Evolutionary conservation across 2,329 filamentous ascomycete species (phyloP).

Genomic region (Lasiodiplodia theobromae): DNA sequence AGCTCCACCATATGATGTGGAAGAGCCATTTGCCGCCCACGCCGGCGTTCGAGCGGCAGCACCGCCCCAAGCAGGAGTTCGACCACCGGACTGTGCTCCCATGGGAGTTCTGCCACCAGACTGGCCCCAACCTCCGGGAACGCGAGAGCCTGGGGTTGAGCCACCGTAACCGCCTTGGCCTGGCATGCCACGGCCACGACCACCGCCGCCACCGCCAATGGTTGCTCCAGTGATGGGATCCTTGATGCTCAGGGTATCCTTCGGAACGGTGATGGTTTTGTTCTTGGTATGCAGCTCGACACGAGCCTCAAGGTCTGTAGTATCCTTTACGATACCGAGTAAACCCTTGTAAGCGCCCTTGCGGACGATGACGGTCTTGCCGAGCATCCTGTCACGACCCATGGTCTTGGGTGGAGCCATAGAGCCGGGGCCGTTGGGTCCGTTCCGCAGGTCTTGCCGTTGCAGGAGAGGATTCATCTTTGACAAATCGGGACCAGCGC

Average conservation of each 20-base stretch:
- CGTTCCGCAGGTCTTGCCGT: conserved; percentile 61
- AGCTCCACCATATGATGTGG: conserved; percentile 55
- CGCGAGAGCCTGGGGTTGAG: conserved; percentile 45
- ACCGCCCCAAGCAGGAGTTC: conserved; percentile 69
- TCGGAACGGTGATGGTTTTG: conserved; percentile 86
- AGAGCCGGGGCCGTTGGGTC: conserved; percentile 51
- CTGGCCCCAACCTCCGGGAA: conserved; percentile 38
- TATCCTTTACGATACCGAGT: conserved; percentile 93
- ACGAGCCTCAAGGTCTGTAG: conserved; percentile 83
- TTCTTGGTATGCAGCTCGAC: conserved; percentile 94
- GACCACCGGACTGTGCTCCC: conserved; percentile 58
- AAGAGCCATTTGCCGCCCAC: conserved; percentile 49
- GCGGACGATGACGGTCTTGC: conserved; percentile 88
- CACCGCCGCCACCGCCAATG: conserved; percentile 70
- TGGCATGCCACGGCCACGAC: conserved; percentile 45
- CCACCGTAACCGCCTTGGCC: conserved; percentile 36
- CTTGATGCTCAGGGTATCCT: conserved; percentile 82
- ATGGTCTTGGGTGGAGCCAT: conserved; percentile 74
- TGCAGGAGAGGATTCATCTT: conserved; percentile 93
- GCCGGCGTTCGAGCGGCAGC: conserved; percentile 53
- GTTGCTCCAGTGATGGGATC: conserved; percentile 78
- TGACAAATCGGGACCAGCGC: conserved; percentile 78
- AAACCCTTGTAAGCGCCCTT: conserved; percentile 92
- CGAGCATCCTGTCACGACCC: conserved; percentile 83
- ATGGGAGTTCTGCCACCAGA: conserved; percentile 51